Evolutionary conservation across 1,284 basidiomycete species (phyloP), one percentile per base, ranked within the genome.

Genomic region (Ganoderma sinense): DNA sequence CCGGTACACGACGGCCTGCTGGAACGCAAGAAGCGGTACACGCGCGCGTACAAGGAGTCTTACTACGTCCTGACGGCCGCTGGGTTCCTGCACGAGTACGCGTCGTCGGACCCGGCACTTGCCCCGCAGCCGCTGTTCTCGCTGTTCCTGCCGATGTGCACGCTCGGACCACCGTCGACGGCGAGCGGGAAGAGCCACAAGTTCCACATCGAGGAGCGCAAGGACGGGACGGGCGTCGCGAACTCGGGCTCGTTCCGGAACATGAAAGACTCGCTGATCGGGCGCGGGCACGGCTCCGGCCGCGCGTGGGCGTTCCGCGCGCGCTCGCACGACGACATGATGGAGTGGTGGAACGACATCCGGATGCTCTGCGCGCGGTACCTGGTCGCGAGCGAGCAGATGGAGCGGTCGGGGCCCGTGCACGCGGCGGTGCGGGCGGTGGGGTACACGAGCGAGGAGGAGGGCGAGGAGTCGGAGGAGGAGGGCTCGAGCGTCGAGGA

Each of bases 281-380:
- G 69, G 2, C 80, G 81, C 23, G 76, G 78, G 64, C 73, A 84
- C 48, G 80, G 82, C 63, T 75, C 86, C 69, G 83, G 87, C 70
- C 88, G 91, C 76, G 95, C 95, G 31, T 99, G 95, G 91, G 96
- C 92, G 60, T 99, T 99, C 88, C 90, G 97, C 64, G 90, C 94
- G 58, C 87, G 97, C 73, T 93, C 90, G 74, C 91, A 95, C 78
- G 97, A 99, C 75, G 97, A 98, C 79, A 96, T 99, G 95, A 97
- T 99, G 96, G 97, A 99, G 84, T 98, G 98, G 94, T 99, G 98
- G 97, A 99, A 99, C 82, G 98, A 99, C 81, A 87, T 98, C 67
- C 87, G 97, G 76, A 98, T 99, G 96, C 87, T 99, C 69, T 97
- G 95, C 79, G 97, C 97, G 69, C 87, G 97, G 74, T 99, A 99